Percentiles rank a stretch among this genome's conserved stretches.
Evolutionary conservation across 169 alveolate genomes (phyloP).

Genomic region (Toxoplasma gondii): DNA sequence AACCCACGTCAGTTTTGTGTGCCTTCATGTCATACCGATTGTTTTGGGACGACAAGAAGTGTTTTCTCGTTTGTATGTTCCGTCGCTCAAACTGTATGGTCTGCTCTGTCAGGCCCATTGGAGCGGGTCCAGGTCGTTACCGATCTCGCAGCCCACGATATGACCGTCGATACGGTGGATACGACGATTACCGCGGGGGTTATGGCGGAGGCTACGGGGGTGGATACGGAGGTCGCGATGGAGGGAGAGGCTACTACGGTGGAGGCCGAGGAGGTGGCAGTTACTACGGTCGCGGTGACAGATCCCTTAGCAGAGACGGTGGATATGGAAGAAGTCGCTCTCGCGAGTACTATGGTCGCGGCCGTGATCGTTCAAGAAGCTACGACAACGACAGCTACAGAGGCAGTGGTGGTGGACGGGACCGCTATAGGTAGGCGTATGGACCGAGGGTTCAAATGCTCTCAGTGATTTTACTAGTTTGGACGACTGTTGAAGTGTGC

Average conservation of each 20-base stretch:
- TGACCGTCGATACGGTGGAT: slow-evolving; percentile 51
- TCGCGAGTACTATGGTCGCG: slow-evolving; percentile 29
- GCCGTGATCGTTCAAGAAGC: slow-evolving; percentile 19
- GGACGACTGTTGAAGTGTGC: too few relatives aligned
- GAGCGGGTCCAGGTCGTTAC: slow-evolving; percentile 52
- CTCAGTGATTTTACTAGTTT: background rate
- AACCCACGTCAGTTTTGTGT: background rate
- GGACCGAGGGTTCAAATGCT: background rate
- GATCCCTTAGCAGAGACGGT: slow-evolving; percentile 17
- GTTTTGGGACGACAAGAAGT: too few relatives aligned
- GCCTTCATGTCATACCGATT: too few relatives aligned
- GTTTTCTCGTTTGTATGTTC: too few relatives aligned
- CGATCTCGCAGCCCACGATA: slow-evolving; percentile 65
- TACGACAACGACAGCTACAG: slow-evolving; percentile 3
- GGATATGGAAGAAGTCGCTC: slow-evolving; percentile 2
- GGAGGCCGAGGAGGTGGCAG: slow-evolving; percentile 47
- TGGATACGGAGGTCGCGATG: background rate
- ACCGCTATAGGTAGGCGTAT: slow-evolving; percentile 7
- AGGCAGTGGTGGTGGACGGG: slow-evolving; percentile 13
- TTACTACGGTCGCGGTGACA: background rate
- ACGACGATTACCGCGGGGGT: slow-evolving; percentile 12
- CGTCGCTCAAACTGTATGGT: too few relatives aligned
- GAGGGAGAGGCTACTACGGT: background rate
- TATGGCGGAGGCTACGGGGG: slow-evolving; percentile 50
- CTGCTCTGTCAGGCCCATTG: slow-evolving; percentile 42